Base-by-base conservation (phyloP, 257 asterid species). In the Voacanga thouarsii region DNA sequence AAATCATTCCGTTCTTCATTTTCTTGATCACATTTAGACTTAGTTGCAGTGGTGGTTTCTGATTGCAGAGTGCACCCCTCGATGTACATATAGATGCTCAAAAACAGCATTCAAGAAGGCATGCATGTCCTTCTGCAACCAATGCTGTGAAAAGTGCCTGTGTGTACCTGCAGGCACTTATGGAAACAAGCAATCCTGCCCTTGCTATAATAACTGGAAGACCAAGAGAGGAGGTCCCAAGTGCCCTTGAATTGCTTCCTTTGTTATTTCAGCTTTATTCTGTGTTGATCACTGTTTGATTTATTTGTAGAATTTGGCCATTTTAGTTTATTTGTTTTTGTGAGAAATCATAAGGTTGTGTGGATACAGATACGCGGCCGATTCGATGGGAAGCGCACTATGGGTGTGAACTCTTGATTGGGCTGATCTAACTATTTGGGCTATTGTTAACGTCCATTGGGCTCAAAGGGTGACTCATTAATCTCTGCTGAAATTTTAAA, bases 161-260 rank as follows among this genome's bases (percentile, higher is more conserved):
- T 90, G 97, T 79, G 97, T 90, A 80, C 97, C 97, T 15, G 84
- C 96, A 4, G 96, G 97, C n/a, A 92, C 97, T 74, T 92, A 88
- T 30, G 96, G 97, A 10, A 91, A 91, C 91, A 89, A 92, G 79
- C 90, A 89, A 65, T 74, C 85, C 26, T 92, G 95, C 80, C 97
- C 96, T 75, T 92, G 97, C 82, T 92, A 92, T 84, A 92, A 91
- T 81, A 86, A 91, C 85, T 92, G 96, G 95, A 92, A 91, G 91
- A 91, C 96, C 43, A 89, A 92, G 84, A 86, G 96, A 75, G 96
- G 97, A 67, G 96, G 97, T 28, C 96, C 97, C 9, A 92, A 91
- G 71, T 92, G 97, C 86, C 97, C 97, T 83, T 92, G 80, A 86
- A n/a, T 53, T 72, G 5, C 24, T 61, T 63, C 41, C 5, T 45